Evolutionary conservation across 805 yeast genomes (phyloP), one percentile per base, ranked within the genome.

Genomic region (Candida maesae): DNA sequence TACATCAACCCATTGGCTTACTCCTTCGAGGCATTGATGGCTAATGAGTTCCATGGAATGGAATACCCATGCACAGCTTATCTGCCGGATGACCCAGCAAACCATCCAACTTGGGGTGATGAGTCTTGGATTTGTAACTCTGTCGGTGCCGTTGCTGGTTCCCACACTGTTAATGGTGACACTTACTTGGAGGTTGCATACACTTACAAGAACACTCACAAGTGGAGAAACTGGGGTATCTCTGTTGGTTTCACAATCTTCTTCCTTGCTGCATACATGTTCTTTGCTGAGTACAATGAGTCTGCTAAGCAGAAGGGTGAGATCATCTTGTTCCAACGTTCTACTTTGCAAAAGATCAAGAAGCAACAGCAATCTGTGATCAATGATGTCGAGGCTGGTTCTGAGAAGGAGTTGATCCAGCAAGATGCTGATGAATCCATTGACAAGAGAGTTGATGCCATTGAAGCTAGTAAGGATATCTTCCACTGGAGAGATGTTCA

Each of bases 401-500:
- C 35, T 14, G 63, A 52, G 18, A 64, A 55, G 27, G 66, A 62
- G 15, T 52, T 54, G 15, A 34, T 52, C 31, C 56, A 43, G 12
- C 48, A 49, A n/a, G 33, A 42, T 11, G 50, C 41, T 14, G 48
- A 28, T 12, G 45, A 48, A 14, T 29, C 42, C 12, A 50, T 42
- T n/a, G 50, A 44, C 14, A 46, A 35, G 16, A 37, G 45, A 27
- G 59, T 51, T 15, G 63, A 59, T 17, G 58, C 61, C 15, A 54
- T 63, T 32, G 51, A 63, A 27, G 56, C 56, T 24, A 59, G 71
- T 38, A 63, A 62, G 16, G 79, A 78, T 38, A 76, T 81, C 30
- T 83, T 83, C 73, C 86, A 80, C 56, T 84, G 95, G 95, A 76
- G 77, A 61, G 74, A 84, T 56, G 78, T 84, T 33, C 75, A 81